Evolutionary conservation across 768 basidiomycete genomes (phyloP).

Genomic region (Trametes cinnabarina): DNA sequence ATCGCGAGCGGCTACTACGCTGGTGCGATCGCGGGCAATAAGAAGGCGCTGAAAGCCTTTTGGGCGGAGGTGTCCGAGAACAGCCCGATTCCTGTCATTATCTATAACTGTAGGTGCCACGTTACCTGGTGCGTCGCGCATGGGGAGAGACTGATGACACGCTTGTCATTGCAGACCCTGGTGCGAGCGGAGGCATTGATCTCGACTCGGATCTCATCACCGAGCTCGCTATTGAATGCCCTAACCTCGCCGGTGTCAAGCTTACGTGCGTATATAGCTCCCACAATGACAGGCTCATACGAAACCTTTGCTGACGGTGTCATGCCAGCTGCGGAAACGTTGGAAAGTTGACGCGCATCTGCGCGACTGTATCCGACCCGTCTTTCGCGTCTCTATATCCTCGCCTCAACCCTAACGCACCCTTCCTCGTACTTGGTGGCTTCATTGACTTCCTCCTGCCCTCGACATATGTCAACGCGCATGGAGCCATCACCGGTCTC

Average conservation of each 20-base stretch:
- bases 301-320: slow-evolving; percentile 4
- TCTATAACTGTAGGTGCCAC: slow-evolving; percentile 73
- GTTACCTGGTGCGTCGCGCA: neutral
- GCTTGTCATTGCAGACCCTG: slow-evolving; percentile 57
- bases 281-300: neutral
- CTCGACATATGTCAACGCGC: slow-evolving; percentile 66
- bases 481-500: slow-evolving; percentile 90
- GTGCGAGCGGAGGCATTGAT: slow-evolving; percentile 86
- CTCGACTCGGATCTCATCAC: slow-evolving; percentile 85
- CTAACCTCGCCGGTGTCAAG: slow-evolving; percentile 85
- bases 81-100: slow-evolving; percentile 83
- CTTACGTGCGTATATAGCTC: slow-evolving; percentile 50
- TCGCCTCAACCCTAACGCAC: slow-evolving; percentile 60
- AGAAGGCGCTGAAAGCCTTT: slow-evolving; percentile 71
- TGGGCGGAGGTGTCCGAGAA: slow-evolving; percentile 74
- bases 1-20: slow-evolving; percentile 88
- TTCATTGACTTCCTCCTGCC: slow-evolving; percentile 82
- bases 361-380: slow-evolving; percentile 57
- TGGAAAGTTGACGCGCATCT: slow-evolving; percentile 86
- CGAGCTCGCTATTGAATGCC: slow-evolving; percentile 71
- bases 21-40: slow-evolving; percentile 61
- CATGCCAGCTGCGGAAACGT: slow-evolving; percentile 78
- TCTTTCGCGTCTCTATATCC: slow-evolving; percentile 59
- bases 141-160: neutral
- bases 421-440: slow-evolving; percentile 85